Evolutionary conservation across 257 asterid species (phyloP), one percentile per base, ranked within the genome.

Genomic region (Leonotis leonurus): DNA sequence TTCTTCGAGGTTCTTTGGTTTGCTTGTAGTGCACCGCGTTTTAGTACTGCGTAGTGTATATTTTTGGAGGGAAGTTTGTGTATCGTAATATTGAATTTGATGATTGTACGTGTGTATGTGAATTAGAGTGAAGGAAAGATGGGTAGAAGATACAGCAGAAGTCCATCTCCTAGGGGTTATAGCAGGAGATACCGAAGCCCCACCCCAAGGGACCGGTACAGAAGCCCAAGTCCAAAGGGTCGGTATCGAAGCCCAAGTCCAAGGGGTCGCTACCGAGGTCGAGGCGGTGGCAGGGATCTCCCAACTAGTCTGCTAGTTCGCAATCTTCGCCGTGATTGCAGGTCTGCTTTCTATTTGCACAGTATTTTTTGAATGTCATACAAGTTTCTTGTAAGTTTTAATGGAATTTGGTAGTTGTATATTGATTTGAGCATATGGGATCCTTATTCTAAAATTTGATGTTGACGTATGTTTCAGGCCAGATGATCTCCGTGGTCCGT

Each of bases 281-380:
- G 41, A n/a, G n/a, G n/a, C n/a, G n/a, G 70, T 8, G 73, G 64
- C 35, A 72, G 77, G 51, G 95, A 85, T 49, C 80, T 73, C 17
- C 85, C 95, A 1, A 81, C 96, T 5, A 88, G 96, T 70, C 85
- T 88, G 9, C 77, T 88, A 72, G 95, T 88, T 45, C 88, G 95
- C 36, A 88, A 88, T 62, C 96, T 85, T 71, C 81, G 73, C 36
- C 85, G 43, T 65, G 95, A 85, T 65, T 83, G 89, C 72, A 78
- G 96, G 96, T 85, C 13, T 56, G 73, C 13, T 21, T 20, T 13
- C 49, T 36, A 6, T 27, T 8, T 55, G 9, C 5, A 8, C 7
- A 41, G 11, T 10, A 8, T 11, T 27, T 53, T 24, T 11, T 26
- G 18, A 17, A 11, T 26, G 8, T 37, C 29, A 50, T 26, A 2